Evolutionary conservation across 2,329 filamentous ascomycete species (phyloP), one percentile per base, ranked within the genome.

Genomic region (Aspergillus candidus): DNA sequence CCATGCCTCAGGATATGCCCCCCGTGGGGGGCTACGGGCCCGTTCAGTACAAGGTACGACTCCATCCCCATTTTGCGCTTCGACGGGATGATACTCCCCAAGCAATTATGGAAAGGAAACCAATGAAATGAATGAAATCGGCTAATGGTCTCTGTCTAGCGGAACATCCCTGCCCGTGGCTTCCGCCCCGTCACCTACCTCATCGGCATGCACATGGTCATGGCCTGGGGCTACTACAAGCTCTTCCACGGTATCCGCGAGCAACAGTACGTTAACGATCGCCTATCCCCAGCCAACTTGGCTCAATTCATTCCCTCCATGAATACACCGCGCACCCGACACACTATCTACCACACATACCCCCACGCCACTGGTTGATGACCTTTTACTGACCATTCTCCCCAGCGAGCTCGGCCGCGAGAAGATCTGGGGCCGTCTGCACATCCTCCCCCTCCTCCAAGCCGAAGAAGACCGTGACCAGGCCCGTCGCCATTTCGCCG

Each of bases 1-100:
- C 55, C 65, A 96, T 97, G 91, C 83, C 86, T 76, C 90, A 97
- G 79, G 93, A 98, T 78, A 88, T 98, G 82, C 93, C 93, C 75
- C 93, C 93, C 60, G 70, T 73, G 65, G 93, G 91, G 76, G 93
- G 93, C 78, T 98, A 98, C 72, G 85, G 83, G 70, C 84, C 91
- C 70, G 85, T 98, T 56, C 93, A 98, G 74, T 98, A 96, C 78
- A 94, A 94, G 82, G 86, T 90, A 70, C 63, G 76, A 72, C 35
- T 22, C 22, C 22, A 27, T 27, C 22, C 22, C 22, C 22, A 27
- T 27, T 27, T 27, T 27, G 22, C 22, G 22, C 22, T 27, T 27
- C 7, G 22, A 27, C 22, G 22, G 6, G 22, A 22, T 4, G 22
- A 22, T 6, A 27, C 22, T 27, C 7, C 2, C 22, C 22, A 7